A percentile compares a stretch with the other conserved stretches of the same genome.
Evolutionary conservation across 1,284 basidiomycete species (phyloP).

Genomic region (Rhodotorula sp.): DNA sequence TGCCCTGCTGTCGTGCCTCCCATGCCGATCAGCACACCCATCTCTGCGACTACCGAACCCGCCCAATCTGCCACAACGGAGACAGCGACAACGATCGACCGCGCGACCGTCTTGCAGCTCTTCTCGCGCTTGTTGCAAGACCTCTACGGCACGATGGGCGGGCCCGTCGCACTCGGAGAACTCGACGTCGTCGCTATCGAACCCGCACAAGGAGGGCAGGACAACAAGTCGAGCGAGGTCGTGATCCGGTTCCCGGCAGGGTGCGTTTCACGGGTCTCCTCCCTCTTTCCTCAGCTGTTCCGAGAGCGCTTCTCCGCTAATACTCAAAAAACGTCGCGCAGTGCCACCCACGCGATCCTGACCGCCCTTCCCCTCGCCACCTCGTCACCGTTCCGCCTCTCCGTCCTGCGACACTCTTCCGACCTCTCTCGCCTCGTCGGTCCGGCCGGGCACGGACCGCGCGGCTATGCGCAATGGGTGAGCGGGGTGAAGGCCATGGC

Average conservation of each 20-base stretch:
- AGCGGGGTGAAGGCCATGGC: neutral
- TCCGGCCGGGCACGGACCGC: neutral
- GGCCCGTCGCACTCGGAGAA: constrained; percentile 8
- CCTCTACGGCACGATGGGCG: constrained; percentile 21
- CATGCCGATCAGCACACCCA: neutral
- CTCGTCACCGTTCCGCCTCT: constrained; percentile 4
- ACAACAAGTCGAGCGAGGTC: neutral
- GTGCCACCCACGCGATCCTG: constrained; percentile 16
- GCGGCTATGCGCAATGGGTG: constrained; percentile 12
- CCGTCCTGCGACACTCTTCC: constrained; percentile 2
- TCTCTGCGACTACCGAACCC: neutral
- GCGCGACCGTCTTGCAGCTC: constrained; percentile 7
- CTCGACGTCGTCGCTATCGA: constrained; percentile 12
- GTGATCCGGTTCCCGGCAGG: constrained; percentile 22
- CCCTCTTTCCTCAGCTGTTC: too few species aligned
- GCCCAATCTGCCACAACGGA: neutral
- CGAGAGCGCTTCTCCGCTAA: neutral
- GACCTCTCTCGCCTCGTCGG: constrained; percentile 9
- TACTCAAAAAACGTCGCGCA: neutral
- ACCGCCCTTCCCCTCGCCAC: constrained; percentile 24
- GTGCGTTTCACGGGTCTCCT: neutral
- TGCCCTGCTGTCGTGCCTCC: too few species aligned
- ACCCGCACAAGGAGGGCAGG: too few species aligned
- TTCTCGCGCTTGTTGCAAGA: constrained; percentile 1
- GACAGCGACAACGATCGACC: neutral